Base-by-base conservation (phyloP, 352 stramenopile genomes). In the Globisporangium echinulatum region DNA sequence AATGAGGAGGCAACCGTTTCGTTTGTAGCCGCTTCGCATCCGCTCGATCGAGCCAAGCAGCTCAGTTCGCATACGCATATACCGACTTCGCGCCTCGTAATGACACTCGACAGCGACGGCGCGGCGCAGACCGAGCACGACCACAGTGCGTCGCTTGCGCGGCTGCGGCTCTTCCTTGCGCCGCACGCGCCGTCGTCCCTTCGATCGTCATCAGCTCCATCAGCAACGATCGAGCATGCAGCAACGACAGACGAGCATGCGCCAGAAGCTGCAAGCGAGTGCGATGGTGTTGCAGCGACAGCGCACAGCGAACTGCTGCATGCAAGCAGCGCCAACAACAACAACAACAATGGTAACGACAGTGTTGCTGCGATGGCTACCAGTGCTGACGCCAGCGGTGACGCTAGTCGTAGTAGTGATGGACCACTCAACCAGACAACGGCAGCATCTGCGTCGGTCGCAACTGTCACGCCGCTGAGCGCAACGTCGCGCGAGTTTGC, bases 391-490 rank as follows among this genome's bases (percentile, higher is more conserved):
- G 42, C 5, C 42, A 43, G 39, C 7, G 7, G 4, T 11, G 39
- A 43, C 5, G 39, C 39, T 11, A 13, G 46, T 25, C 36, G 36
- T 36, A 63, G 67, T 0, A 59, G 72, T 7, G 50, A 68, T 33
- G 25, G 25, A 33, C 25, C 25, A 33, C 25, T 33, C 25, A 33
- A 33, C 0, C 62, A 82, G 9, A 19, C 36, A 15, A 58, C 54
- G 17, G 63, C 70, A 38, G 62, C 71, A 40, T 54, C 67, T 5
- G 70, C 62, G 6, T 68, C 67, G 10, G 69, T 77, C 8, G 69
- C 77, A n/a, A 88, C 71, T 50, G 73, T 88, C 8, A 72, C 64
- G 10, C 71, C 72, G 0, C 66, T 88, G 43, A 82, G 59, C 37
- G 56, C 67, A 7, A 61, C 64, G 1, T 75, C 70, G 7, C 83